These are phyloP conservation scores for Solanum peruvianum DNA, from an alignment of 257 asterid genomes.

Conservation along the genomic window DNA sequence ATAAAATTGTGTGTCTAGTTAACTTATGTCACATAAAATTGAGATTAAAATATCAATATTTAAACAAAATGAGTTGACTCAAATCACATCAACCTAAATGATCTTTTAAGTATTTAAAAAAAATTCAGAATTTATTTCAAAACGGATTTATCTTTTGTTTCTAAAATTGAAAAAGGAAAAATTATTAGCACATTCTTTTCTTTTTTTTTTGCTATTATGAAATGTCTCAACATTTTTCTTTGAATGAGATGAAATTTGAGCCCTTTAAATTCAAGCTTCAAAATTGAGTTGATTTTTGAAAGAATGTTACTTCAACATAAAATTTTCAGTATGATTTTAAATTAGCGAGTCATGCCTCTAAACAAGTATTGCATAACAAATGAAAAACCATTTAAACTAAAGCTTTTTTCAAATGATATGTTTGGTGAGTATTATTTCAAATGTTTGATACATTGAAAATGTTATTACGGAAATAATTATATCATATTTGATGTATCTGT, in stretches of 20 bases:
- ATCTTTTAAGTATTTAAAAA: neutral
- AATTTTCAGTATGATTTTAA: neutral
- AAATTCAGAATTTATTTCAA: neutral
- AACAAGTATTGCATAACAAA: neutral
- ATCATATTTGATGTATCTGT: neutral
- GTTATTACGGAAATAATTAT: neutral
- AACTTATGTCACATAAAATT: neutral
- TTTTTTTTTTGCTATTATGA: neutral
- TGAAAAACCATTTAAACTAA: neutral
- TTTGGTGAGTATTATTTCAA: neutral
- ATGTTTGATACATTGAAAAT: neutral
- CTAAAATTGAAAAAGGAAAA: neutral
- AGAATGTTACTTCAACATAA: neutral
- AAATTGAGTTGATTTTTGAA: neutral
- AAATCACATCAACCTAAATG: neutral
- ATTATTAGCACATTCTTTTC: neutral
- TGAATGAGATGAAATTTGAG: neutral
- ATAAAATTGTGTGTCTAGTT: too few relatives aligned
- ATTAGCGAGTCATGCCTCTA: neutral
- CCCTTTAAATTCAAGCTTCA: neutral
- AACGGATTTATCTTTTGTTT: neutral
- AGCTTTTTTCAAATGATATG: neutral
- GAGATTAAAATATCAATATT: neutral
- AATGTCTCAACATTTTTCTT: neutral
- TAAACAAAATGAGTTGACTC: neutral